phyloP scores from a whole-genome alignment of 495 filamentous ascomycete genomes.

The Penicillium lagena region DNA sequence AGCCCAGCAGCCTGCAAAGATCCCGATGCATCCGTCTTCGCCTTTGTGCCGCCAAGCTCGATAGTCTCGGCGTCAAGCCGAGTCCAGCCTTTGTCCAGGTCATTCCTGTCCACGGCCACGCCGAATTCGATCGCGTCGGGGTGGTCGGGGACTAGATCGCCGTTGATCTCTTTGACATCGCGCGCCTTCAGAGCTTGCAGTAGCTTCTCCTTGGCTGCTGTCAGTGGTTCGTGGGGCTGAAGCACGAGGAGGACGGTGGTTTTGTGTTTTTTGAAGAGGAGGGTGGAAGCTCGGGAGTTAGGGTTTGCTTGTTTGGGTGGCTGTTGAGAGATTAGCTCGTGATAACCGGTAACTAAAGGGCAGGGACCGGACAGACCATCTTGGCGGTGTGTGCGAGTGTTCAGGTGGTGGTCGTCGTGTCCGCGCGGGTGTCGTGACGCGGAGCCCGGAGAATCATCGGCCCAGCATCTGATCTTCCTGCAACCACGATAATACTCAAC shows the following conservation, averaged over 20 bases:
- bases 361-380: constrained; percentile 8
- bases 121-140: constrained; percentile 48
- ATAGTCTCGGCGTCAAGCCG: constrained; percentile 31
- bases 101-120: constrained; percentile 45
- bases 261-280: constrained; percentile 74
- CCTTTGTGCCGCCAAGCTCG: constrained; percentile 30
- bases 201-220: constrained; percentile 55
- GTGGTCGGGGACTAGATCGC: constrained; percentile 39
- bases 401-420: neutral
- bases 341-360: neutral
- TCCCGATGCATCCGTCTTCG: constrained; percentile 29
- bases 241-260: constrained; percentile 71
- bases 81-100: constrained; percentile 53
- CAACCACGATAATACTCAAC: neutral
- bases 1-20: constrained; percentile 43
- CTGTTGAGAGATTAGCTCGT: constrained; percentile 1
- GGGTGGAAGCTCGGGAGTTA: constrained; percentile 47
- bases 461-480: neutral
- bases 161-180: constrained; percentile 36
- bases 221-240: constrained; percentile 53
- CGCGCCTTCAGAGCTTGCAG: constrained; percentile 45
- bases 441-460: constrained; percentile 7
- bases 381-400: neutral
- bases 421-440: neutral
- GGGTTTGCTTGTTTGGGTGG: constrained; percentile 18